Conservation (phyloP, 1,284 basidiomycete species). For the Naganishia liquefaciens region DNA sequence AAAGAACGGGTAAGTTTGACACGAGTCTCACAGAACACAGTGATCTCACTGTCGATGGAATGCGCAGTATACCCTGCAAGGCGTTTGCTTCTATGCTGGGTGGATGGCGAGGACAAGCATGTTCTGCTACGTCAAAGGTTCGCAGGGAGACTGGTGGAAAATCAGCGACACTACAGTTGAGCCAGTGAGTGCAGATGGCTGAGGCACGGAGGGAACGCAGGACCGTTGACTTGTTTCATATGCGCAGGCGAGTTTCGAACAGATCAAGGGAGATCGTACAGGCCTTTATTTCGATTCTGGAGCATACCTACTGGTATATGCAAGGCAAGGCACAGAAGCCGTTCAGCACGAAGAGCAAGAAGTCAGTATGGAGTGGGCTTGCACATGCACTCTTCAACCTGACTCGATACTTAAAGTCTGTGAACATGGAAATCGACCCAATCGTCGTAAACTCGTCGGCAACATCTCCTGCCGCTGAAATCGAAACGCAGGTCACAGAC, state of each 20-base stretch:
- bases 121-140: slow-evolving; percentile 22
- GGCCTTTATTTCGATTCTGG: slow-evolving; percentile 22
- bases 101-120: slow-evolving; percentile 27
- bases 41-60: too few species aligned
- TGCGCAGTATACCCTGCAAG: slow-evolving; percentile 11
- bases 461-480: too few species aligned
- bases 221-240: neutral
- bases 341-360: neutral
- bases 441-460: too few species aligned
- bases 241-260: slow-evolving; percentile 9
- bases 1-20: slow-evolving; percentile 11
- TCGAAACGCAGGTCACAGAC: too few species aligned
- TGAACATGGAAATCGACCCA: too few species aligned
- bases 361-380: neutral
- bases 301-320: slow-evolving; percentile 23
- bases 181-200: slow-evolving; percentile 6
- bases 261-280: slow-evolving; percentile 20
- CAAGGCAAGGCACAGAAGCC: neutral
- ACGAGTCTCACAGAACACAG: neutral
- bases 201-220: too few species aligned
- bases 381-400: neutral
- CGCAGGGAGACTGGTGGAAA: slow-evolving; percentile 12
- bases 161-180: slow-evolving; percentile 19
- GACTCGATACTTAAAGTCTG: too few species aligned
- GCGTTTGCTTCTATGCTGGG: slow-evolving; percentile 24